Percentiles rank a stretch among this genome's conserved stretches.
Conservation (phyloP, 2,329 filamentous ascomycete genomes). For the Penicillium brasilianum region DNA sequence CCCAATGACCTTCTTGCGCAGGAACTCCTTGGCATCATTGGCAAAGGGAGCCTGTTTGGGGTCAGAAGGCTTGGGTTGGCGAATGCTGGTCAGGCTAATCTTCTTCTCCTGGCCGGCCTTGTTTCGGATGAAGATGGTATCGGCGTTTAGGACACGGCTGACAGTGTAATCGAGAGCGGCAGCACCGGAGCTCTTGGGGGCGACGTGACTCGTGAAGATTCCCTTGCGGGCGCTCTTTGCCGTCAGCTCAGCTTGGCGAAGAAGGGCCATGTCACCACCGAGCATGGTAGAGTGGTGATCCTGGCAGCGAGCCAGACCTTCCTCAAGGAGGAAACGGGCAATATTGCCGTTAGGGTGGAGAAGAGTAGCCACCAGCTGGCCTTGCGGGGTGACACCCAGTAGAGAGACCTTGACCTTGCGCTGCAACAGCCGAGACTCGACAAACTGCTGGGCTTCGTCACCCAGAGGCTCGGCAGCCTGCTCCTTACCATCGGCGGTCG, state of each 20-base stretch:
- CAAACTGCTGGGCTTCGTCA: slow-evolving; percentile 85
- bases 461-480: slow-evolving; percentile 88
- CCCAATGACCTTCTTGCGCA: slow-evolving; percentile 91
- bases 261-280: slow-evolving; percentile 81
- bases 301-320: slow-evolving; percentile 88
- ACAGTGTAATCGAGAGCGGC: slow-evolving; percentile 77
- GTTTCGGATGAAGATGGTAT: slow-evolving; percentile 84
- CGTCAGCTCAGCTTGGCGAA: slow-evolving; percentile 83
- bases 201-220: slow-evolving; percentile 80
- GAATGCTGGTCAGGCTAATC: slow-evolving; percentile 88
- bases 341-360: slow-evolving; percentile 92
- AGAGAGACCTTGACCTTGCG: slow-evolving; percentile 82
- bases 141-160: slow-evolving; percentile 82
- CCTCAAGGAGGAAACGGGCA: slow-evolving; percentile 85
- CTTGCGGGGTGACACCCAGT: slow-evolving; percentile 85
- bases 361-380: slow-evolving; percentile 85
- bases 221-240: slow-evolving; percentile 79
- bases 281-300: slow-evolving; percentile 95
- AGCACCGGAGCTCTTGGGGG: slow-evolving; percentile 63
- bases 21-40: slow-evolving; percentile 93
- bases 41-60: slow-evolving; percentile 85
- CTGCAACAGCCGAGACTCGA: slow-evolving; percentile 84
- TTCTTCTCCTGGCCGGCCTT: slow-evolving; percentile 87
- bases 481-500: slow-evolving; percentile 76
- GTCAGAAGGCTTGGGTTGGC: slow-evolving; percentile 88